Evolutionary conservation across 768 basidiomycete genomes (phyloP).

Genomic region (Suillus lakei): DNA sequence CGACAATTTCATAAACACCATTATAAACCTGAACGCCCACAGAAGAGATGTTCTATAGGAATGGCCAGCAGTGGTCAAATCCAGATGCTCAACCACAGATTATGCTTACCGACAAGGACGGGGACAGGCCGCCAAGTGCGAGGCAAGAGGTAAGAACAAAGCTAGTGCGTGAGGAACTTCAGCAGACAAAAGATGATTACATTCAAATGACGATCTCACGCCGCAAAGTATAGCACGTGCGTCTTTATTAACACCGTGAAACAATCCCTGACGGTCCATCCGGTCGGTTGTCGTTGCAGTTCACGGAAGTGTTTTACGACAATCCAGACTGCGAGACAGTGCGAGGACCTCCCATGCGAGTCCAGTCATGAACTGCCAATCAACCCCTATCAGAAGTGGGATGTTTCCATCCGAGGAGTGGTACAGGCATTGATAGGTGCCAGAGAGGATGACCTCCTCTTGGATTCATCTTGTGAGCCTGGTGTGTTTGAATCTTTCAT

Average conservation of each 20-base stretch:
- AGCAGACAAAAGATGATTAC: neutral
- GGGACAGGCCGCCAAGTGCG: neutral
- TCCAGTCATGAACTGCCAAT: neutral
- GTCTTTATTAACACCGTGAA: neutral
- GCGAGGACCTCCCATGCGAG: neutral
- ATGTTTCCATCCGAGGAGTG: neutral
- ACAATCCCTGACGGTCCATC: neutral
- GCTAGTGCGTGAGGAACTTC: neutral
- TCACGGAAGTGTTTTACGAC: neutral
- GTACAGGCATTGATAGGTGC: neutral
- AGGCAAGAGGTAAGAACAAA: neutral
- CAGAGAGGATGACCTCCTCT: neutral
- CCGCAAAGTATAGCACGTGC: neutral
- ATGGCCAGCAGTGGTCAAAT: neutral
- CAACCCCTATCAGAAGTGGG: neutral
- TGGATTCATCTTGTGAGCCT: neutral
- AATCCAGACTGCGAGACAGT: neutral
- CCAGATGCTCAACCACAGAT: neutral
- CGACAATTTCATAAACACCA: accelerated
- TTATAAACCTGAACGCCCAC: neutral
- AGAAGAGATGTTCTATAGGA: neutral
- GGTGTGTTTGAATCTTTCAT: neutral
- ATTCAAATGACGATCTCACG: neutral
- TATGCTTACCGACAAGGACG: neutral
- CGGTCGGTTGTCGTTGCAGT: neutral